Base-by-base conservation (phyloP, 1,139 yeast species). In the Zhuliangozyma blackwelliae region DNA sequence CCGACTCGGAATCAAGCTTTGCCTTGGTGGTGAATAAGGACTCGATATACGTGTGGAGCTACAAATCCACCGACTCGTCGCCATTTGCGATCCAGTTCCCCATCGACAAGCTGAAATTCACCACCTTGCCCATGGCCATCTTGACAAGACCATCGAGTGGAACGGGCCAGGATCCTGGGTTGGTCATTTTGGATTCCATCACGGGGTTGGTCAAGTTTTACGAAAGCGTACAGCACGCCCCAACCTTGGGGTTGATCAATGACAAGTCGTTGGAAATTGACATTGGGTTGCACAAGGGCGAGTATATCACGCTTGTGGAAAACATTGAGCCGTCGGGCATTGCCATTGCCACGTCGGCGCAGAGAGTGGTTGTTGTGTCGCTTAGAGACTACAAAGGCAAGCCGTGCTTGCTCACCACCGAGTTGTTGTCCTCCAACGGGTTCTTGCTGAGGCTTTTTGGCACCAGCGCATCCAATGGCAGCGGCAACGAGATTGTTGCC, bases 281-380 rank as follows among this genome's bases (percentile, higher is more conserved):
- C 6, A 54, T 81, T 12, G 56, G 56, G 34, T 33, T 47, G 11
- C 51, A 59, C 8, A 69, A 67, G 33, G 73, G 76, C 23, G 95
- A 86, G 52, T 59, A 59, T 34, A 66, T 87, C 21, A 75, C 79
- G 1, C 54, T 70, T 31, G 75, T 82, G 2, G 76, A 79, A 42
- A 77, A 76, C 44, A 71, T 82, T 11, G 90, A 84, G 46, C 92
- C 94, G 0, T 79, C 85, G 3, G 95, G 96, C 1, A 63, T 88
- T 6, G 67, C 82, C 1, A 56, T 85, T 9, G 76, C 89, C 5
- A 87, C 96, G 0, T 77, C 88, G 5, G 68, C 76, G 49, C 88
- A 87, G 28, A 65, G 94, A 43, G 76, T 83, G 33, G 57, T 83
- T 10, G 65, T 85, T 35, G 55, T 87, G 4, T 68, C 83, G 0